These are phyloP conservation scores for Linum trigynum DNA, from an alignment of 345 rosid genomes.

Conservation along the genomic window DNA sequence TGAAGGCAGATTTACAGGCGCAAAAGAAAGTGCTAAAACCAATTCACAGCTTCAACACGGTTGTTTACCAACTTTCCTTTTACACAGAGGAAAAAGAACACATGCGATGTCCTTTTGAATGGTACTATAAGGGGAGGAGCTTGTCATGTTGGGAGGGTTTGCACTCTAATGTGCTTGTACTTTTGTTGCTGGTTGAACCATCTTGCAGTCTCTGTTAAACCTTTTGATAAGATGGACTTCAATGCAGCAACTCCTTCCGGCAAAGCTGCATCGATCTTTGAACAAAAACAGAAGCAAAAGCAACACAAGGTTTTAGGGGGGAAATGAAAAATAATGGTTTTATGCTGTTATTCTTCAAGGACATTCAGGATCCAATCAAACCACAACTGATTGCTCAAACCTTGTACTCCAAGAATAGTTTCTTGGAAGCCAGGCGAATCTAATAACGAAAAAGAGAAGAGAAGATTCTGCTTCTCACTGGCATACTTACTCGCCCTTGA, in stretches of 20 bases:
- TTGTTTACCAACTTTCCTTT: too few species aligned
- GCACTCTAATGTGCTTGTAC: conserved; percentile 68
- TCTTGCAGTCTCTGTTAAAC: conserved; percentile 59
- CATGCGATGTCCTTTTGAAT: background rate
- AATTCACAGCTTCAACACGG: too few species aligned
- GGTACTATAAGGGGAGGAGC: background rate
- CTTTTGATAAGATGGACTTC: conserved; percentile 59
- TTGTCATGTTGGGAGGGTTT: conserved; percentile 38
- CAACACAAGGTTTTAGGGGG: background rate
- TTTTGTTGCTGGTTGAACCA: conserved; percentile 64
- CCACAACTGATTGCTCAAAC: too few species aligned
- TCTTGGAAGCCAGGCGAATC: too few species aligned
- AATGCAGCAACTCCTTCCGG: conserved; percentile 60
- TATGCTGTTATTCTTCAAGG: too few species aligned
- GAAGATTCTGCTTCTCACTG: background rate
- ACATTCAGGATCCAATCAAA: too few species aligned
- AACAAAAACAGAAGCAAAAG: conserved; percentile 5
- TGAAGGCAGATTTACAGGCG: too few species aligned
- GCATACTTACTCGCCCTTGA: conserved; percentile 47
- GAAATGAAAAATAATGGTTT: too few species aligned
- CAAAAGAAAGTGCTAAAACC: too few species aligned
- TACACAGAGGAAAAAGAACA: too few species aligned
- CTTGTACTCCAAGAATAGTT: too few species aligned
- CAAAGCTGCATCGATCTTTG: conserved; percentile 61
- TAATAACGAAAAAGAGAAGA: too few species aligned